Evolutionary conservation across 495 filamentous ascomycete species (phyloP).

Genomic region (Aspergillus kassunensis): DNA sequence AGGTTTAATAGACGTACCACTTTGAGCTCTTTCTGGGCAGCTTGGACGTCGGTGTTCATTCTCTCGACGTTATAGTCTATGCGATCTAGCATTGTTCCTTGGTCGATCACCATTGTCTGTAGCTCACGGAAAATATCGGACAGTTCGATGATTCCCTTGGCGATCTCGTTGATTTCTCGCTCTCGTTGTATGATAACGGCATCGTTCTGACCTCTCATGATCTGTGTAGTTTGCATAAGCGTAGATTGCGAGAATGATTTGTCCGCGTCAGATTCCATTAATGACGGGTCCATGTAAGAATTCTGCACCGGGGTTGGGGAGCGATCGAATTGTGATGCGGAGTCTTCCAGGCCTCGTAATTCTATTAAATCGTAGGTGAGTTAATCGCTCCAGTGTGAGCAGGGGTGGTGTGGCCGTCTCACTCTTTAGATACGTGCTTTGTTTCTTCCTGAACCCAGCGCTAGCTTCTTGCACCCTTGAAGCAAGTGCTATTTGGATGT

Average conservation of each 20-base stretch:
- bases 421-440: constrained; percentile 96
- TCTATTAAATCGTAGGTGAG: constrained; percentile 47
- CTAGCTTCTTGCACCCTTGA: constrained; percentile 88
- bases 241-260: constrained; percentile 87
- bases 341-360: constrained; percentile 72
- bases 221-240: constrained; percentile 69
- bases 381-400: constrained; percentile 7
- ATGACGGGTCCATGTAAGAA: constrained; percentile 70
- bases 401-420: constrained; percentile 18
- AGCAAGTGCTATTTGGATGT: constrained; percentile 88
- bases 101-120: constrained; percentile 95
- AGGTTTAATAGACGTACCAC: constrained; percentile 50
- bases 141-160: constrained; percentile 94
- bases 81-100: constrained; percentile 94
- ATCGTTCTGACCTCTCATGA: constrained; percentile 72
- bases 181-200: constrained; percentile 85
- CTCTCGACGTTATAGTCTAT: constrained; percentile 98
- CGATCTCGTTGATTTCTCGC: constrained; percentile 96
- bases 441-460: constrained; percentile 90
- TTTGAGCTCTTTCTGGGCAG: constrained; percentile 84
- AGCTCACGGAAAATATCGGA: constrained; percentile 95
- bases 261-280: constrained; percentile 87
- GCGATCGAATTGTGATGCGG: constrained; percentile 58
- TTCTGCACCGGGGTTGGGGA: constrained; percentile 61
- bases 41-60: constrained; percentile 86